phyloP scores from a whole-genome alignment of 805 yeast genomes.

The Lipomyces kockii region DNA sequence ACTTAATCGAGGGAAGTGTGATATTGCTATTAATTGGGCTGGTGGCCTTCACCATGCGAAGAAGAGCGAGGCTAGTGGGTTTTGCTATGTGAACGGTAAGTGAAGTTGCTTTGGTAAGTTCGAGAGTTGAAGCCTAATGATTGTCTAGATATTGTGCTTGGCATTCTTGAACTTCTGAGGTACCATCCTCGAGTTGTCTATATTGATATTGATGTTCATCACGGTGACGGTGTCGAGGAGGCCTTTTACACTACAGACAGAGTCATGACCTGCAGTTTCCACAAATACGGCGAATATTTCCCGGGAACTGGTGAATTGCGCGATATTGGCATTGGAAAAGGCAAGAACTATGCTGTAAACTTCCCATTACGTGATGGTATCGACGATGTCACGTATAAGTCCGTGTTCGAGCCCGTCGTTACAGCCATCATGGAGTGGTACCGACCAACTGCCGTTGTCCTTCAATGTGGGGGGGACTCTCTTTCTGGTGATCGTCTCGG shows the following conservation, averaged over 20 bases:
- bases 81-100: conserved; percentile 77
- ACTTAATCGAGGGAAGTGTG: conserved; percentile 81
- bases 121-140: not conserved
- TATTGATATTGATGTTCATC: conserved; percentile 93
- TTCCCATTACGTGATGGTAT: conserved; percentile 95
- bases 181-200: conserved; percentile 92
- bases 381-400: conserved; percentile 89
- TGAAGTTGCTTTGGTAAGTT: not conserved
- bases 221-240: conserved; percentile 98
- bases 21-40: conserved; percentile 93
- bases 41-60: conserved; percentile 98
- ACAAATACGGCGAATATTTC: conserved; percentile 93
- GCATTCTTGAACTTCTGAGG: conserved; percentile 79
- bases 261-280: conserved; percentile 96
- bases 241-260: conserved; percentile 94
- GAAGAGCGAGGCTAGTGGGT: conserved; percentile 91
- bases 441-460: conserved; percentile 91
- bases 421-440: conserved; percentile 89
- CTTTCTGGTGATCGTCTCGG: conserved; percentile 92
- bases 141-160: conserved; percentile 76
- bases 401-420: conserved; percentile 64
- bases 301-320: conserved; percentile 96
- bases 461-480: conserved; percentile 98
- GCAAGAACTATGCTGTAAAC: conserved; percentile 84
- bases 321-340: conserved; percentile 86